A percentile compares a stretch with the other conserved stretches of the same genome.
Evolutionary conservation across 371 early-diverging fungal genomes (phyloP).

Genomic region (Apophysomyces variabilis): DNA sequence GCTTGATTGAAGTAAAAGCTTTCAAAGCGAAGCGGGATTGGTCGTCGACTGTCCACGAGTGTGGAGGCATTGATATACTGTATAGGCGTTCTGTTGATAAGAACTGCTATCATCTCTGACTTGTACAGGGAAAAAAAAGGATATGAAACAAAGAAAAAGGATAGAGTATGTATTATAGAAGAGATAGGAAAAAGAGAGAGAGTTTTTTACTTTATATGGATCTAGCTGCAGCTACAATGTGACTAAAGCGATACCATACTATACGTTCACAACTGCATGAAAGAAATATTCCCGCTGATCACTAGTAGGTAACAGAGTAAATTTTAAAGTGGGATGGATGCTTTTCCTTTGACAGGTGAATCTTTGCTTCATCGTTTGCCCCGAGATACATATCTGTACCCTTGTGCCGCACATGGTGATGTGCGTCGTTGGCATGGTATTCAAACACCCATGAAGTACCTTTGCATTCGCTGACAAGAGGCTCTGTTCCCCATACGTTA

Average conservation of each 20-base stretch:
- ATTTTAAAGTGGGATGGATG: constrained; percentile 1
- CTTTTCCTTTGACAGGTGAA: constrained; percentile 2
- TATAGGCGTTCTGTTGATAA: neutral
- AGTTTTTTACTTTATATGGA: neutral
- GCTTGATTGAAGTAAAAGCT: constrained; percentile 24
- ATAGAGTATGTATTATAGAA: neutral
- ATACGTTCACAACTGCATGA: neutral
- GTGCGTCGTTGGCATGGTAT: constrained; percentile 14
- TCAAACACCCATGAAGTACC: constrained; percentile 26
- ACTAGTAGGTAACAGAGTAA: constrained; percentile 1
- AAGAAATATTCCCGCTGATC: constrained; percentile 1
- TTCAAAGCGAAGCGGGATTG: constrained; percentile 15
- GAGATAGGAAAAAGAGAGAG: constrained; percentile 5
- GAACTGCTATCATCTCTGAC: neutral
- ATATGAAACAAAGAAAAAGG: neutral
- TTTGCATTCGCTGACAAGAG: constrained; percentile 22
- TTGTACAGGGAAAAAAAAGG: neutral
- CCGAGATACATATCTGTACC: constrained; percentile 19
- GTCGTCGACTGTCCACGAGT: neutral
- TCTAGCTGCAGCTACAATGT: constrained; percentile 1
- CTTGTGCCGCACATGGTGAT: constrained; percentile 18
- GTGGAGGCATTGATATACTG: neutral
- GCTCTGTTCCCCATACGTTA: constrained; percentile 18
- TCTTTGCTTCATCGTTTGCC: constrained; percentile 1
- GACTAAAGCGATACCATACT: neutral